Base-by-base conservation (phyloP, 2,329 filamentous ascomycete genomes). In the Drechslerella stenobrocha region DNA sequence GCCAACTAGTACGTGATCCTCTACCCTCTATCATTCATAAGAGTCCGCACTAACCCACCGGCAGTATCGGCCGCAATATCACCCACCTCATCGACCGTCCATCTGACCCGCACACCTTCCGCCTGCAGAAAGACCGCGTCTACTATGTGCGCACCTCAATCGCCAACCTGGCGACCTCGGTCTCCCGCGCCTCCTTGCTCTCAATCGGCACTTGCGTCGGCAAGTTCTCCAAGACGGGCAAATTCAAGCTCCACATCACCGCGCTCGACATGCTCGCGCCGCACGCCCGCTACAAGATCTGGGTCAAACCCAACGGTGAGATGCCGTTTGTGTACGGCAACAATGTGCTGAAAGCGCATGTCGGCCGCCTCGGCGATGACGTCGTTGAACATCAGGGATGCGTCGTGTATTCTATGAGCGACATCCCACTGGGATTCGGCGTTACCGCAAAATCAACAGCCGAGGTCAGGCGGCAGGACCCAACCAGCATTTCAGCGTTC, bases 261-360 rank as follows among this genome's bases (percentile, higher is more conserved):
- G 88, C 83, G n/a, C 81, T 98, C 63, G 87, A 90, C 70, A 84
- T 96, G 70, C 87, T 98, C 71, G 88, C 91, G 60, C 87, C 89
- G 71, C 90, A 96, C 77, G 92, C 92, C 44, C 82, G 93, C 65
- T 95, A 96, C 79, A 97, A 97, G 84, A 86, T 97, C 73, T 97
- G 91, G 90, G 87, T 98, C 72, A 95, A 95, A 78, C 83, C 86
- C 65, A 97, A 97, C 78, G 93, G 93, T 72, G 91, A 95, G 75
- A 96, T 96, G 90, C 92, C 93, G 0, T 97, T 95, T 77, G 79
- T 98, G 46, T 98, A 97, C 78, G 93, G 93, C 53, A 89, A 89
- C 60, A 91, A 97, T 77, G 82, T 95, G 52, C 84, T 95, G 72
- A 89, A 89, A 77, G 87, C 87, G 28, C 87, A 90, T 76, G 83